Evolutionary conservation across 495 filamentous ascomycete species (phyloP), one percentile per base, ranked within the genome.

Genomic region (Neurospora sp.): DNA sequence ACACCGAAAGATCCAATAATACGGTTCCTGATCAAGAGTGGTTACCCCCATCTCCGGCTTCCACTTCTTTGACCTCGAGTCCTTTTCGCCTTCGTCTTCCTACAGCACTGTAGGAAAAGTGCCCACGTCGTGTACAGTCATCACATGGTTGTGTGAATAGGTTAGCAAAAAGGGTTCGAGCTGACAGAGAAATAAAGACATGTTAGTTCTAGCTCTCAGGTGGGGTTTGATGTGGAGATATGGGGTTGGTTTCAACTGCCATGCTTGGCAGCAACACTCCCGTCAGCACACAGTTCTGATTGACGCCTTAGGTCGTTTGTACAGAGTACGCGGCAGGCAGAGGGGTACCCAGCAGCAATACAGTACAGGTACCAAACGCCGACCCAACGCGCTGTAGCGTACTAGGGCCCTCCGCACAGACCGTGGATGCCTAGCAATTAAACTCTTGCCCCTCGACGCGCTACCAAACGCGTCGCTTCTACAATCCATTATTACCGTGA

Each of bases 391-490:
- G 53, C 53, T 61, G 22, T 53, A 53, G 31, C 7, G 1, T 14
- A 61, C 27, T 16, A 22, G 53, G 53, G 12, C 53, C 4, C 53
- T 31, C 22, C 53, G 53, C 53, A 61, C 53, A 27, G 53, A 61
- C 75, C 48, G 72, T 78, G 31, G 73, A 71, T 66, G 73, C 71
- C 75, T 71, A 61, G 68, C 74, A 71, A 75, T 78, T 78, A 78
- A 78, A 74, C 73, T 53, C 31, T 69, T 75, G 75, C 76, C 76
- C 74, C 75, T 74, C 77, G 72, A 78, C 77, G 75, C 75, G 77
- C 73, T 76, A 27, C 53, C 22, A 61, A 61, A 61, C 53, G 53
- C 53, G 53, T 35, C 53, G 22, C 53, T 27, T 16, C 53, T 31
- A 16, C 22, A 31, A 31, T 8, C 22, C 22, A 31, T 27, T 61